Evolutionary conservation across 768 basidiomycete species (phyloP).

Genomic region (Scleroderma citrinum): DNA sequence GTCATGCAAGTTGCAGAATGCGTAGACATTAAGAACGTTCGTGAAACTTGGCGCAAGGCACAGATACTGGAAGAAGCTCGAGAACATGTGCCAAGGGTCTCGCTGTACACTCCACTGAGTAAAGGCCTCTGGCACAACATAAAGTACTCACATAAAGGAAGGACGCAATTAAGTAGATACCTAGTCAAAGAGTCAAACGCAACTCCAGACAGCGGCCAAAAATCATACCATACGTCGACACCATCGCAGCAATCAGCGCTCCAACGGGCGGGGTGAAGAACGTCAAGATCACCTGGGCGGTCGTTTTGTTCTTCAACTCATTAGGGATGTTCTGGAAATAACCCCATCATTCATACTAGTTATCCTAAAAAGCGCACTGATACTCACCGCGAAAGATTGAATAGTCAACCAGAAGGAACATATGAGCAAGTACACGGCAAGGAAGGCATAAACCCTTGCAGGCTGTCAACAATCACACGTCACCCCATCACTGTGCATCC

Average conservation of each 20-base stretch:
- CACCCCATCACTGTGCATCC: constrained; percentile 1
- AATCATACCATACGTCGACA: constrained; percentile 74
- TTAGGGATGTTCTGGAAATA: constrained; percentile 45
- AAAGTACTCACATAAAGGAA: constrained; percentile 68
- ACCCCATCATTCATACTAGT: background rate
- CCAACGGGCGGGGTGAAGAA: constrained; percentile 77
- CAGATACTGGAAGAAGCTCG: constrained; percentile 88
- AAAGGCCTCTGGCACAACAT: background rate
- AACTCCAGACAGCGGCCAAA: background rate
- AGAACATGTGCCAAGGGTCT: constrained; percentile 98
- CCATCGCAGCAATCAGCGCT: constrained; percentile 77
- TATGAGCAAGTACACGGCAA: constrained; percentile 78
- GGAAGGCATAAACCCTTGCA: constrained; percentile 75
- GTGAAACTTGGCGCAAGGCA: constrained; percentile 89
- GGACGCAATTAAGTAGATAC: constrained; percentile 79
- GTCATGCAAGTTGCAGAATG: constrained; percentile 95
- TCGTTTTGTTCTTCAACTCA: constrained; percentile 42
- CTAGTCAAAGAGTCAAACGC: constrained; percentile 25
- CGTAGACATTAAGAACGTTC: constrained; percentile 93
- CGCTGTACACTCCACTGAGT: constrained; percentile 42
- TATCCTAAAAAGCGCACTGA: background rate
- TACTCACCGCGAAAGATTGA: constrained; percentile 65
- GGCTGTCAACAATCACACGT: constrained; percentile 3
- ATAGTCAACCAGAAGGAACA: constrained; percentile 84
- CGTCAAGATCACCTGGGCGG: constrained; percentile 43